A percentile compares a stretch with the other conserved stretches of the same genome.
These are phyloP conservation scores for Fomes fomentarius DNA, from an alignment of 1,284 basidiomycete species.

Conservation along the genomic window DNA sequence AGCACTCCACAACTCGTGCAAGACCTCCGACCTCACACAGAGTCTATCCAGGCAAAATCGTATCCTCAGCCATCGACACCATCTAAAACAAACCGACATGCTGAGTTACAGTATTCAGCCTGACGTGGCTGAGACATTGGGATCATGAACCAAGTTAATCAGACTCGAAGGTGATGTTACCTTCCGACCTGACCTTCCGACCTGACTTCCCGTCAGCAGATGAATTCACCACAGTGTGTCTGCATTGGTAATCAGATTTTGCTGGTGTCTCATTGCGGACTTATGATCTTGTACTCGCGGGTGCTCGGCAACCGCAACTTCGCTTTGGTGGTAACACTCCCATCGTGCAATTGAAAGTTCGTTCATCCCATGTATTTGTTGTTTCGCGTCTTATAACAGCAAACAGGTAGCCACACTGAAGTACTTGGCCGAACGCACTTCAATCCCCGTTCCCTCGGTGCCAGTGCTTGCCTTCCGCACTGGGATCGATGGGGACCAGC, in stretches of 20 bases:
- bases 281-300: slow-evolving; percentile 29
- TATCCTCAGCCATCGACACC: no score
- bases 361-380: neutral
- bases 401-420: slow-evolving; percentile 35
- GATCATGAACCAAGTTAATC: no score
- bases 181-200: no score
- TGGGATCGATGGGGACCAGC: slow-evolving; percentile 14
- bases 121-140: no score
- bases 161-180: no score
- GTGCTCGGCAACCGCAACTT: slow-evolving; percentile 27
- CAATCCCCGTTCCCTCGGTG: slow-evolving; percentile 32
- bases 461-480: slow-evolving; percentile 28
- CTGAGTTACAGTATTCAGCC: no score
- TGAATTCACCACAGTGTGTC: slow-evolving; percentile 23
- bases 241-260: neutral
- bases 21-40: no score
- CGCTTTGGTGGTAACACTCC: slow-evolving; percentile 23
- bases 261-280: slow-evolving; percentile 22
- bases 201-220: slow-evolving; percentile 1
- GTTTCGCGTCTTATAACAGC: neutral
- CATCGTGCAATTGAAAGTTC: slow-evolving; percentile 36
- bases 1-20: no score
- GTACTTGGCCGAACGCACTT: slow-evolving; percentile 31
- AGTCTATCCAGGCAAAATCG: no score
- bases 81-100: no score